phyloP scores from a whole-genome alignment of 768 basidiomycete species.

The Serendipita sp. region DNA sequence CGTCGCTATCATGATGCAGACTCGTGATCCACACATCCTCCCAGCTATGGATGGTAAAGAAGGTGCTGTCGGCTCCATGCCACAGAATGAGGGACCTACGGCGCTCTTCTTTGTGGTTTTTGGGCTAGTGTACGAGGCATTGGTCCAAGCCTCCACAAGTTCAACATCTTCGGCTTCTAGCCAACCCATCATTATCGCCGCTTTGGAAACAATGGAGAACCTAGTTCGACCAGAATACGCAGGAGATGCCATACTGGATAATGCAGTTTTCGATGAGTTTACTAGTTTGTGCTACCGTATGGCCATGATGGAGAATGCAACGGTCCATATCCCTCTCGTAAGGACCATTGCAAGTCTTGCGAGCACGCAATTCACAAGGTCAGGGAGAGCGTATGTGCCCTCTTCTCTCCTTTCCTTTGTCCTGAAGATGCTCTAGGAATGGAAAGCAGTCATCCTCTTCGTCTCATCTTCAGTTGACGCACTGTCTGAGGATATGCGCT shows the following conservation, averaged over 20 bases:
- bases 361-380: constrained; percentile 19
- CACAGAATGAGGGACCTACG: constrained; percentile 43
- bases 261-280: constrained; percentile 78
- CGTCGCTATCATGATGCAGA: constrained; percentile 62
- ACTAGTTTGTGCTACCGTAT: constrained; percentile 77
- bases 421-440: neutral
- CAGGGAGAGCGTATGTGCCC: constrained; percentile 1
- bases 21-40: constrained; percentile 46
- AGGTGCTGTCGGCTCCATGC: constrained; percentile 10
- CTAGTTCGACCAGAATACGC: constrained; percentile 69
- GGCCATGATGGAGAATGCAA: constrained; percentile 69
- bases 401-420: neutral
- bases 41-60: constrained; percentile 74
- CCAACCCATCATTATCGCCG: constrained; percentile 37
- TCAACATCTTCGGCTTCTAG: constrained; percentile 30
- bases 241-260: constrained; percentile 66
- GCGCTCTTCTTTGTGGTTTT: constrained; percentile 80
- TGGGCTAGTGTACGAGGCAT: constrained; percentile 84
- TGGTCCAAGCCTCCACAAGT: constrained; percentile 51
- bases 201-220: constrained; percentile 59
- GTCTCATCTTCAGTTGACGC: constrained; percentile 27
- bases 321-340: constrained; percentile 53
- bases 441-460: neutral
- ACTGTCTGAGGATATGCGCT: constrained; percentile 71
- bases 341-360: constrained; percentile 52